Conservation (phyloP, 768 basidiomycete species). For the Kwoniella pini region DNA sequence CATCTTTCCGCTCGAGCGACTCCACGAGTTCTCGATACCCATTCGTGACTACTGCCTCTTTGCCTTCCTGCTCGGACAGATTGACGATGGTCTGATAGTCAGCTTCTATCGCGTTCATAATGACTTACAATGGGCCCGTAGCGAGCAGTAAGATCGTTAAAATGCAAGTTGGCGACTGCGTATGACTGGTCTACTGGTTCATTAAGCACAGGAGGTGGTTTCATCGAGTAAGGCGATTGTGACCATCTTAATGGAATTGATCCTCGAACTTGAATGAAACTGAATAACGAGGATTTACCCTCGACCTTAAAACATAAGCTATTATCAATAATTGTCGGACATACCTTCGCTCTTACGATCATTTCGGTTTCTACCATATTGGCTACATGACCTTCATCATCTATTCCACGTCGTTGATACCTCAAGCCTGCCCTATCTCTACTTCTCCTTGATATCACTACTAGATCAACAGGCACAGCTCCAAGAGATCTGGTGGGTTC, state of each 20-base stretch:
- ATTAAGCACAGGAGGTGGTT: conserved; percentile 82
- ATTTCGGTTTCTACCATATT: conserved; percentile 72
- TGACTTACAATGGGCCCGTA: conserved; percentile 77
- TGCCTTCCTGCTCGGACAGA: conserved; percentile 86
- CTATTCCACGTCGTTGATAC: conserved; percentile 91
- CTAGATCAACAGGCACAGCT: conserved; percentile 66
- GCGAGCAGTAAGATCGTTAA: conserved; percentile 63
- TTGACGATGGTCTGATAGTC: conserved; percentile 72
- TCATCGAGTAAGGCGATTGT: conserved; percentile 80
- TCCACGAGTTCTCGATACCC: conserved; percentile 73
- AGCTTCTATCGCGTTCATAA: neutral
- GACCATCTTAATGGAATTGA: conserved; percentile 95
- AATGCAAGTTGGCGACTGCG: conserved; percentile 71
- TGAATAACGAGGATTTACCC: conserved; percentile 72
- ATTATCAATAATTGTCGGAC: conserved; percentile 24
- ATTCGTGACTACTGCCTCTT: conserved; percentile 75
- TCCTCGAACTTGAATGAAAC: conserved; percentile 86
- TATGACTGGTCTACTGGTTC: conserved; percentile 71
- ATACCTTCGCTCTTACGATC: conserved; percentile 76
- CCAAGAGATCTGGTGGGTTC: conserved; percentile 32
- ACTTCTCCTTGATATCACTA: conserved; percentile 80
- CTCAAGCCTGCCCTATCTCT: conserved; percentile 86
- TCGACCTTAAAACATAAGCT: conserved; percentile 63
- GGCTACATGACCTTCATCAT: conserved; percentile 86
- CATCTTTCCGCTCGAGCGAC: conserved; percentile 55